Evolutionary conservation across 108 stramenopile species (phyloP).

Genomic region (Parmales sp.): DNA sequence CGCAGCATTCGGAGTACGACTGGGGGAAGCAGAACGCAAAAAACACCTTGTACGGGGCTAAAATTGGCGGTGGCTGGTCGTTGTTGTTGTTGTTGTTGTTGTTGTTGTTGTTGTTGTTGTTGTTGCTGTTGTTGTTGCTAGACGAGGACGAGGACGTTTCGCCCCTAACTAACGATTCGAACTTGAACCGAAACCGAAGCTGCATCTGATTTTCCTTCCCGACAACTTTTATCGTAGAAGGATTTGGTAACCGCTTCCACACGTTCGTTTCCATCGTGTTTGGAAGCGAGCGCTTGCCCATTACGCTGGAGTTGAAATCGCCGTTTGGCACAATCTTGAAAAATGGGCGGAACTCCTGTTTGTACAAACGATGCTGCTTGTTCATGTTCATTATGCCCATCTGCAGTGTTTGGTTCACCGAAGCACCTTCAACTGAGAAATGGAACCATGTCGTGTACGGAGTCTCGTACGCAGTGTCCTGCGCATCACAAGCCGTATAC

Average conservation of each 20-base stretch:
- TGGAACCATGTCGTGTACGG: conserved; percentile 18
- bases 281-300: too few relatives aligned
- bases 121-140: neutral
- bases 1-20: conserved; percentile 25
- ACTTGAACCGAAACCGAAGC: conserved; percentile 5
- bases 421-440: neutral
- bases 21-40: conserved; percentile 39
- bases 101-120: neutral
- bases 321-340: neutral
- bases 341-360: conserved; percentile 14
- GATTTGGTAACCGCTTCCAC: neutral
- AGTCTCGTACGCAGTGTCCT: conserved; percentile 16
- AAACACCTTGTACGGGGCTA: neutral
- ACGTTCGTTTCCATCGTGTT: neutral
- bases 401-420: neutral
- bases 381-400: conserved; percentile 13
- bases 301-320: too few relatives aligned
- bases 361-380: conserved; percentile 13
- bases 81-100: neutral
- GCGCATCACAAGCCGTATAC: neutral
- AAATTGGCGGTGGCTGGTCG: neutral
- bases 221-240: neutral
- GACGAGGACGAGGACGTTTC: neutral
- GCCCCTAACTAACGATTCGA: neutral
- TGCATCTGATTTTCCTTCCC: neutral